These are phyloP conservation scores for Singerocomus inundabilis DNA, from an alignment of 1,284 basidiomycete species.

Conservation along the genomic window DNA sequence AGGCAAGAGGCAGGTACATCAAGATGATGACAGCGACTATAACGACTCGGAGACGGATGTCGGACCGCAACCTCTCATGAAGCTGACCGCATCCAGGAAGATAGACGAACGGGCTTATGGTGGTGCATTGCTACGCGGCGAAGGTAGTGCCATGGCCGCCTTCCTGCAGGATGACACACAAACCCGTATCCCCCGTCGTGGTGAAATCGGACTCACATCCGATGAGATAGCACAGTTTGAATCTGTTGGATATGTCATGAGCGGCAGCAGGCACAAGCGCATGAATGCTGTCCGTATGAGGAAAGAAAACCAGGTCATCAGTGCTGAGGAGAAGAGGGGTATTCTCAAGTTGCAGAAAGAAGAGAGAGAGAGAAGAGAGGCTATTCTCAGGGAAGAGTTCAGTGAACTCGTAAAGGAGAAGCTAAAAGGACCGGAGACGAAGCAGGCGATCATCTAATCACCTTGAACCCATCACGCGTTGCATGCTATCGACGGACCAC, in stretches of 20 bases:
- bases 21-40: constrained; percentile 43
- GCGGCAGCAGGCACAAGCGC: constrained; percentile 85
- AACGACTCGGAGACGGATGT: constrained; percentile 49
- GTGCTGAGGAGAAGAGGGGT: constrained; percentile 94
- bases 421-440: constrained; percentile 47
- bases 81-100: constrained; percentile 44
- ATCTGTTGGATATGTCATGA: constrained; percentile 96
- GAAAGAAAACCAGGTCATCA: constrained; percentile 99
- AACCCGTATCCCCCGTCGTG: constrained; percentile 93
- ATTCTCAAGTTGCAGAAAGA: constrained; percentile 92
- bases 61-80: constrained; percentile 57
- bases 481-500: background rate
- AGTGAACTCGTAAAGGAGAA: constrained; percentile 75
- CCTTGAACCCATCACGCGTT: background rate
- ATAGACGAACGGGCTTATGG: constrained; percentile 81
- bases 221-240: constrained; percentile 88
- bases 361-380: constrained; percentile 87
- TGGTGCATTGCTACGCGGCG: constrained; percentile 85
- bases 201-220: constrained; percentile 92
- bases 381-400: constrained; percentile 78
- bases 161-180: constrained; percentile 88
- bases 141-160: constrained; percentile 96
- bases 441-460: constrained; percentile 11
- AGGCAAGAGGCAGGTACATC: constrained; percentile 23
- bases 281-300: constrained; percentile 98